phyloP scores from a whole-genome alignment of 1,139 yeast genomes.

The Insectozyma bohioensis region DNA sequence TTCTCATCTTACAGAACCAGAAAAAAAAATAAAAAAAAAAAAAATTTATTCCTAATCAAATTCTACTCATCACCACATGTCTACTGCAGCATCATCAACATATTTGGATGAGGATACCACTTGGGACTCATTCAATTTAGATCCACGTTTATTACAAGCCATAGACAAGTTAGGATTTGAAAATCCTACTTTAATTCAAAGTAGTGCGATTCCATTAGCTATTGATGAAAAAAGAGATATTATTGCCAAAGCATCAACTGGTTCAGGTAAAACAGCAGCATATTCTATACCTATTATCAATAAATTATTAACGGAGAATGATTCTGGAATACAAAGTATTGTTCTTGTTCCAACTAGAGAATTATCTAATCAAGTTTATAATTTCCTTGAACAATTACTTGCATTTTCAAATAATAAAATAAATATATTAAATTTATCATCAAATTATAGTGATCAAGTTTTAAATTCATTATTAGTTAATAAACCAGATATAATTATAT shows the following conservation, averaged over 20 bases:
- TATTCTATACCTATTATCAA: constrained; percentile 79
- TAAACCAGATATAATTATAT: constrained; percentile 75
- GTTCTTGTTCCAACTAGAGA: constrained; percentile 86
- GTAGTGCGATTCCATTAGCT: constrained; percentile 90
- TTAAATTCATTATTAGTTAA: constrained; percentile 67
- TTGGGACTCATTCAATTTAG: constrained; percentile 74
- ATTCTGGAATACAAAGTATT: constrained; percentile 45
- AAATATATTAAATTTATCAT: constrained; percentile 70
- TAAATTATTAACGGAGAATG: constrained; percentile 44
- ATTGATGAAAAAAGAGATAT: constrained; percentile 83
- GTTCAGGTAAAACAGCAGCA: constrained; percentile 90
- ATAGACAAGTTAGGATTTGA: constrained; percentile 77
- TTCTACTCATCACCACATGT: constrained; percentile 8
- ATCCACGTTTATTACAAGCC: constrained; percentile 82
- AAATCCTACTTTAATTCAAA: constrained; percentile 87
- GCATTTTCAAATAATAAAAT: constrained; percentile 70
- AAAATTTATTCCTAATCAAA: constrained; percentile 1
- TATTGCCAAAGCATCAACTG: constrained; percentile 86
- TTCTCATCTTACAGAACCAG: no score
- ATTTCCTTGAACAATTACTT: constrained; percentile 66
- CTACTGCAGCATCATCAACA: constrained; percentile 55
- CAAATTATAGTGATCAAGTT: constrained; percentile 71
- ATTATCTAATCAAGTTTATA: constrained; percentile 77
- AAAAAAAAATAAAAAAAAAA: constrained; percentile 1
- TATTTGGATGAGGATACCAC: constrained; percentile 69